Evolutionary conservation across 1,284 basidiomycete species (phyloP), one percentile per base, ranked within the genome.

Genomic region (Golubevia pallescens): DNA sequence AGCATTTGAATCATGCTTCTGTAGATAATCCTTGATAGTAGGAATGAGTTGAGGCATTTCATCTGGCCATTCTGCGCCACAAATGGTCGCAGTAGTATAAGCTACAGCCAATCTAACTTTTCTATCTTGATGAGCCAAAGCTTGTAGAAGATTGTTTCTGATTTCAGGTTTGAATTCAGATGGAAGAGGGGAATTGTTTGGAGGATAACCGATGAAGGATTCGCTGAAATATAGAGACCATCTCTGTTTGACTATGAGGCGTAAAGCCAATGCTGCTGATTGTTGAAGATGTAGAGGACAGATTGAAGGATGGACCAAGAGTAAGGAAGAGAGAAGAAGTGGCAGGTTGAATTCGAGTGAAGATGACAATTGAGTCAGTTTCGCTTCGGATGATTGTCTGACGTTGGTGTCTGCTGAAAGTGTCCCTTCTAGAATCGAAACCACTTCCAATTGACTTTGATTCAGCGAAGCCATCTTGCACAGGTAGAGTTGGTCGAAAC

Each of bases 11-110:
- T 38, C 20, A 42, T 65, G 55, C 38, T 63, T 70, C 34, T 73
- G 58, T 8, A 84, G 69, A 8, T 75, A 64, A 42, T 65, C 60
- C 14, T 73, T 69, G 42, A 84, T 58, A 51, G 62, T 62, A 2
- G 77, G 74, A 1, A 84, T 69, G 8, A 84, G 68, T 55, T 78
- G 73, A 1, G 78, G 77, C 57, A 77, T 79, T 34, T 81, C 70
- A 42, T 84, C 80, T 16, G 81, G 81, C 61, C 79, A 84, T 67
- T 84, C 81, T 53, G 77, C 73, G 16, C 74, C 73, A 23, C 71
- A 68, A 34, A 82, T 71, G 58, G 74, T 71, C 13, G 75, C 70
- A 7, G 81, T 75, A 53, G 78, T 68, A 57, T 78, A 73, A 8
- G 79, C 73, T 1, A 72, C 70, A 8, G 78, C 74, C 1, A 75